phyloP scores from a whole-genome alignment of 306 rosid species.

The Crotalaria pallida region DNA sequence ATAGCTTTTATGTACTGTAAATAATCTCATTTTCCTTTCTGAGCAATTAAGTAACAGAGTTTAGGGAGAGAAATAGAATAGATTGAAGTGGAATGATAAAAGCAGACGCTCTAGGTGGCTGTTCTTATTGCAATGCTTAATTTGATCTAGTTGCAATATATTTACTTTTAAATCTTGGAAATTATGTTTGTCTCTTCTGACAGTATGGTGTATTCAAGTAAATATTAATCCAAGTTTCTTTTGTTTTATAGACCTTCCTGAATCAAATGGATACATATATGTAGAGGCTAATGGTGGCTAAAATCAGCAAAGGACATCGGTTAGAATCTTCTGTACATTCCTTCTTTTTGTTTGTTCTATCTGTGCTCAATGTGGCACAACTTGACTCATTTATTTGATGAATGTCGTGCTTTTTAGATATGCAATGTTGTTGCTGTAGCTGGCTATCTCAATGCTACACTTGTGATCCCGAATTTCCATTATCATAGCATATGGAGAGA shows the following conservation, averaged over 20 bases:
- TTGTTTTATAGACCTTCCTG: constrained; percentile 48
- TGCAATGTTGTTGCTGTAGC: constrained; percentile 96
- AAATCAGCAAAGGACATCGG: too few relatives aligned
- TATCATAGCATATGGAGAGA: too few relatives aligned
- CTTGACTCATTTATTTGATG: constrained; percentile 22
- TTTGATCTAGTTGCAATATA: not conserved
- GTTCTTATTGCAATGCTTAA: not conserved
- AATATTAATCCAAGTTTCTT: constrained; percentile 4
- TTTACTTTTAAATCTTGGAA: too few relatives aligned
- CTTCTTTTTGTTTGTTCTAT: too few relatives aligned
- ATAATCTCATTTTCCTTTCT: too few relatives aligned
- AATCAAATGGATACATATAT: constrained; percentile 76
- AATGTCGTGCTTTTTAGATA: constrained; percentile 46
- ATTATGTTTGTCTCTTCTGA: too few relatives aligned
- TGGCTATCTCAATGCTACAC: constrained; percentile 86
- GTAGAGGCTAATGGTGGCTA: too few relatives aligned
- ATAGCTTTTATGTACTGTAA: not conserved
- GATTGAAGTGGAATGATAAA: too few relatives aligned
- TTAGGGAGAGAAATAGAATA: too few relatives aligned
- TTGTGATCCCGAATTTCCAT: too few relatives aligned
- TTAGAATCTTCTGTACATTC: too few relatives aligned
- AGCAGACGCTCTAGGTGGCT: not conserved
- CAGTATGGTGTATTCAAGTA: not conserved
- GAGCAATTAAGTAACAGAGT: too few relatives aligned
- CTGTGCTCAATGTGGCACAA: not conserved